Percentiles rank a stretch among this genome's conserved stretches.
Conservation (phyloP, 2,329 filamentous ascomycete species). For the Ploettnerulaceae sp. region DNA sequence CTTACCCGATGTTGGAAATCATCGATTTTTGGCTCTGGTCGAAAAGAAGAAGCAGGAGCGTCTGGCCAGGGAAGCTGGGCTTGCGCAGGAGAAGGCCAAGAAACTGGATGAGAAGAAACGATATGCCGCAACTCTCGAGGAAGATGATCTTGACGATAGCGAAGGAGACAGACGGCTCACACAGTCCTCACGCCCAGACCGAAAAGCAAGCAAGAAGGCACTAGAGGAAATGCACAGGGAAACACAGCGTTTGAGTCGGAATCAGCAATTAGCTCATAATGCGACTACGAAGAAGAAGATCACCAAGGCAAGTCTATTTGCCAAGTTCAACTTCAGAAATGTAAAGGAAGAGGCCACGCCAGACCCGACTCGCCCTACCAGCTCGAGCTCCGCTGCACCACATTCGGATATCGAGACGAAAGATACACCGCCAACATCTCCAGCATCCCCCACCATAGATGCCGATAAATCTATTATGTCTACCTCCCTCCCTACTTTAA, state of each 20-base stretch:
- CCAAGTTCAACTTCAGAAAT: conserved; percentile 71
- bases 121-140: conserved; percentile 46
- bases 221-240: conserved; percentile 92
- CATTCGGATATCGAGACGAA: conserved; percentile 49
- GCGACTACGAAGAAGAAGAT: conserved; percentile 90
- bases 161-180: conserved; percentile 62
- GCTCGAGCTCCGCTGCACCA: conserved; percentile 47
- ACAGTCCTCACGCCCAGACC: conserved; percentile 62
- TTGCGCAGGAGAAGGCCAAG: conserved; percentile 41
- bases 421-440: conserved; percentile 71
- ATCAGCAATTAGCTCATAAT: conserved; percentile 86
- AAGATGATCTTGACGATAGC: conserved; percentile 53
- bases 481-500: not conserved
- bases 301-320: conserved; percentile 74
- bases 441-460: conserved; percentile 36
- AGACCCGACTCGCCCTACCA: conserved; percentile 40
- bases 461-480: conserved; percentile 30
- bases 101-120: conserved; percentile 37
- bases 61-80: conserved; percentile 58
- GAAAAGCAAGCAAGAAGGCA: conserved; percentile 92
- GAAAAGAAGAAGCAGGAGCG: conserved; percentile 69
- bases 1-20: conserved; percentile 44
- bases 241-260: conserved; percentile 84
- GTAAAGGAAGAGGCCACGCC: conserved; percentile 27
- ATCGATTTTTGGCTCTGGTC: conserved; percentile 67